Base-by-base conservation (phyloP, 257 asterid genomes). In the Striga asiatica region DNA sequence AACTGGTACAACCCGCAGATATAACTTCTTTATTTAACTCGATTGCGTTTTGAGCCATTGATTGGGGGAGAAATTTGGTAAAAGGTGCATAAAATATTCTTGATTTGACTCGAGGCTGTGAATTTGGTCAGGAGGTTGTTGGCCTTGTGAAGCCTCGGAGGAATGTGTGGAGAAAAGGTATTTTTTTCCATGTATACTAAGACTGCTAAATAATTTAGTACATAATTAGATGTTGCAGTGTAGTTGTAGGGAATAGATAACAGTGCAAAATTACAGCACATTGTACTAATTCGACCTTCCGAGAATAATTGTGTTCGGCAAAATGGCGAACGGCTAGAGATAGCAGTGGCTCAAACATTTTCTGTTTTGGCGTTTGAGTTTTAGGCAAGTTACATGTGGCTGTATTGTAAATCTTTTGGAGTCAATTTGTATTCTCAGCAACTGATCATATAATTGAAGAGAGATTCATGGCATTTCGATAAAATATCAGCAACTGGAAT, bases 321-420 rank as follows among this genome's bases (percentile, higher is more conserved):
- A 43, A 53, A 71, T 39, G 57, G 71, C 57, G 46, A 58, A 60
- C 53, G 42, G 49, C 24, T 60, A 54, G 68, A 31, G 66, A 43
- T 60, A 27, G 66, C 74, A 72, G n/a, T n/a, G n/a, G 74, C 82
- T 76, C 74, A 56, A 66, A 49, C 73, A 71, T 13, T 66, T 72
- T 68, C 65, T 55, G 51, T 2, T 22, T 1, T 35, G 70, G 72
- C 53, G 74, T 68, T 76, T 69, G 78, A 66, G 76, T 59, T 66
- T 73, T 68, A 62, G 65, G 57, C 61, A 48, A 68, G 58, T 53
- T 53, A 22, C 57, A 1, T 16, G 61, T 55, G n/a, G n/a, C n/a
- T n/a, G n/a, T n/a, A n/a, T n/a, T 67, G 77, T 75, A 75, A 64
- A 67, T 67, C 51, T 28, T 66, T 47, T 27, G 43, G 50, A 48